These are phyloP conservation scores for Didymosphaeria variabile DNA, from an alignment of 2,329 filamentous ascomycete species.

Conservation along the genomic window DNA sequence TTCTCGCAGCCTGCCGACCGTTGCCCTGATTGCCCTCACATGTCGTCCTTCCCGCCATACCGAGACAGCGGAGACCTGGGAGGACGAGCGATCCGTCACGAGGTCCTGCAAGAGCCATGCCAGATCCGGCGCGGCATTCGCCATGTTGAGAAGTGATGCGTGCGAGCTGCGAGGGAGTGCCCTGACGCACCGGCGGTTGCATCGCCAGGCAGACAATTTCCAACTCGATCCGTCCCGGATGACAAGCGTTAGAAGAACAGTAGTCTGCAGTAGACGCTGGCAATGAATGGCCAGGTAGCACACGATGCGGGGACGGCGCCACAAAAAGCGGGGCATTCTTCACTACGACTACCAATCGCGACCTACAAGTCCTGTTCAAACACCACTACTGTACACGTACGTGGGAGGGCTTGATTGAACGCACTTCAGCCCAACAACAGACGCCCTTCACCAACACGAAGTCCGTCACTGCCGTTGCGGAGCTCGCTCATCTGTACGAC, in stretches of 20 bases:
- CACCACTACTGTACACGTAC: slow-evolving; percentile 17
- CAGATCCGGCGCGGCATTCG: slow-evolving; percentile 8
- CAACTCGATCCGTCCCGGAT: slow-evolving; percentile 45
- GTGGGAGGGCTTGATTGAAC: slow-evolving; percentile 30
- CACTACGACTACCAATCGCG: slow-evolving; percentile 22
- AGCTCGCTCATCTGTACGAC: slow-evolving; percentile 15
- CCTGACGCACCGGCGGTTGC: slow-evolving; percentile 34
- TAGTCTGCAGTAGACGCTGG: slow-evolving; percentile 22
- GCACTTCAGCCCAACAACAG: slow-evolving; percentile 7
- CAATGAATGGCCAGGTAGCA: slow-evolving; percentile 37
- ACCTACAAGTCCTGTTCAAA: slow-evolving; percentile 10
- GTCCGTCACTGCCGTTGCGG: slow-evolving; percentile 6
- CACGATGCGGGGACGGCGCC: slow-evolving; percentile 37
- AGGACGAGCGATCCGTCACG: slow-evolving; percentile 21
- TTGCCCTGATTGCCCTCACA: slow-evolving; percentile 22
- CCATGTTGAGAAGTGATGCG: neutral
- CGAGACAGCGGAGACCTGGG: slow-evolving; percentile 17
- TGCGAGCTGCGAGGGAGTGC: slow-evolving; percentile 5
- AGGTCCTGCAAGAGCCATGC: slow-evolving; percentile 13
- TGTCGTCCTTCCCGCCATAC: slow-evolving; percentile 6
- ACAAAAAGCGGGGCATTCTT: slow-evolving; percentile 32
- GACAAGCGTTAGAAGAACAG: slow-evolving; percentile 28
- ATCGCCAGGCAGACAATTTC: slow-evolving; percentile 40
- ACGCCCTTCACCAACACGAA: slow-evolving; percentile 7
- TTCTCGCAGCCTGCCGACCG: slow-evolving; percentile 13